These are phyloP conservation scores for Scheffersomyces cryptocercus DNA, from an alignment of 1,139 yeast genomes.

Conservation along the genomic window DNA sequence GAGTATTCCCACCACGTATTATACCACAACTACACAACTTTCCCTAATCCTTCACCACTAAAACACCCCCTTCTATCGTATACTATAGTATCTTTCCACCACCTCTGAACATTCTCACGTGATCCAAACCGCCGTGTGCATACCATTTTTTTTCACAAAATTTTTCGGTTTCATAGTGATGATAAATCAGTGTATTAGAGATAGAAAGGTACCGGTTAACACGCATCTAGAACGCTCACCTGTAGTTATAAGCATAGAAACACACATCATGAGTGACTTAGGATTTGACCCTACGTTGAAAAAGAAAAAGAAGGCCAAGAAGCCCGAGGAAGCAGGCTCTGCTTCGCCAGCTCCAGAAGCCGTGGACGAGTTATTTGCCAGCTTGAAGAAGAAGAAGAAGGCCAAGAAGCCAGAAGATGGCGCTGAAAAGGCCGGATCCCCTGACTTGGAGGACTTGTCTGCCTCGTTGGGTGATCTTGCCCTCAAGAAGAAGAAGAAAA, in stretches of 20 bases:
- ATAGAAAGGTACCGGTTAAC: no score
- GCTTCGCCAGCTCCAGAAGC: constrained; percentile 33
- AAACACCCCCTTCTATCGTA: no score
- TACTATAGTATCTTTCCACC: no score
- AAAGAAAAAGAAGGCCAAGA: constrained; percentile 80
- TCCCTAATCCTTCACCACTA: no score
- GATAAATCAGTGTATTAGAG: no score
- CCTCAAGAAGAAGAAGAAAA: constrained; percentile 77
- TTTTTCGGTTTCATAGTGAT: no score
- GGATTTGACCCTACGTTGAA: constrained; percentile 79
- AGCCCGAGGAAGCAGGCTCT: constrained; percentile 40
- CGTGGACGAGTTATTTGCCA: constrained; percentile 54
- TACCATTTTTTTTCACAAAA: no score
- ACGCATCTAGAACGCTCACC: no score
- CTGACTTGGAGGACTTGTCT: constrained; percentile 55
- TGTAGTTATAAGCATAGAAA: not conserved
- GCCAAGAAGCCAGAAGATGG: constrained; percentile 41
- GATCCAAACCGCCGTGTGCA: no score
- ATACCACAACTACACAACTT: no score
- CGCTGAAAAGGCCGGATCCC: constrained; percentile 33
- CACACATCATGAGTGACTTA: constrained; percentile 50
- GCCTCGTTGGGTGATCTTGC: constrained; percentile 73
- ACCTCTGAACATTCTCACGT: no score
- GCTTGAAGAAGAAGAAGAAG: constrained; percentile 54
- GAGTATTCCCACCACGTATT: no score